Evolutionary conservation across 257 asterid genomes (phyloP).

Genomic region (Solanum tacnaense): DNA sequence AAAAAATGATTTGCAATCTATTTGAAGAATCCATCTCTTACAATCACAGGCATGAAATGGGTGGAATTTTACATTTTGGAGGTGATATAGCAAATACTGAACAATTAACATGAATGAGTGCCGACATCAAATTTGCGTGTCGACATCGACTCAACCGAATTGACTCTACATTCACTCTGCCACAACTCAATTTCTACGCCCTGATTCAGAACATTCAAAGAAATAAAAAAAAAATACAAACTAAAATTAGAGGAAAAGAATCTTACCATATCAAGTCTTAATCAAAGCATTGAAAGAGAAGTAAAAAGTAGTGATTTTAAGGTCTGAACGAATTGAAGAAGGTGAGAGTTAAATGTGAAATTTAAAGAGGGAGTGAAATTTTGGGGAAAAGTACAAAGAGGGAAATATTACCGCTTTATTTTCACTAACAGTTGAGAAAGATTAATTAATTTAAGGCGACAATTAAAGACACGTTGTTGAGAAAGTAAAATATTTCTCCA

Average conservation of each 20-base stretch:
- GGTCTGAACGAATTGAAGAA: not conserved
- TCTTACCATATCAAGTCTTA: not conserved
- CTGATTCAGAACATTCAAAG: not conserved
- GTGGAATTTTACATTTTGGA: not conserved
- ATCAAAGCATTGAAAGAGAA: not conserved
- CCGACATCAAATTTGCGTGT: constrained; percentile 11
- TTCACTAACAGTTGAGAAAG: no score
- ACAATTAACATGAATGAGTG: not conserved
- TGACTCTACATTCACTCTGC: constrained; percentile 81
- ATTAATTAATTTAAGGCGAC: no score
- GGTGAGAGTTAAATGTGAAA: not conserved
- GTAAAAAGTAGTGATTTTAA: not conserved
- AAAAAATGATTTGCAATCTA: not conserved
- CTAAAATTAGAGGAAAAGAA: not conserved
- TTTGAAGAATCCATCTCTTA: no score
- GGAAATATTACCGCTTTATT: no score
- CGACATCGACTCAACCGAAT: constrained; percentile 74
- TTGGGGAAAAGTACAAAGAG: not conserved
- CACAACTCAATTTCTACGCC: constrained; percentile 35
- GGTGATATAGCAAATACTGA: no score
- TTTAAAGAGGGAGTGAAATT: not conserved
- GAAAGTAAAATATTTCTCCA: not conserved
- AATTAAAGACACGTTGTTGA: not conserved
- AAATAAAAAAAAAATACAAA: not conserved
- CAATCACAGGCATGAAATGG: no score